A percentile compares a stretch with the other conserved stretches of the same genome.
Conservation (phyloP, 2,329 filamentous ascomycete genomes). For the Penicillium sp. region DNA sequence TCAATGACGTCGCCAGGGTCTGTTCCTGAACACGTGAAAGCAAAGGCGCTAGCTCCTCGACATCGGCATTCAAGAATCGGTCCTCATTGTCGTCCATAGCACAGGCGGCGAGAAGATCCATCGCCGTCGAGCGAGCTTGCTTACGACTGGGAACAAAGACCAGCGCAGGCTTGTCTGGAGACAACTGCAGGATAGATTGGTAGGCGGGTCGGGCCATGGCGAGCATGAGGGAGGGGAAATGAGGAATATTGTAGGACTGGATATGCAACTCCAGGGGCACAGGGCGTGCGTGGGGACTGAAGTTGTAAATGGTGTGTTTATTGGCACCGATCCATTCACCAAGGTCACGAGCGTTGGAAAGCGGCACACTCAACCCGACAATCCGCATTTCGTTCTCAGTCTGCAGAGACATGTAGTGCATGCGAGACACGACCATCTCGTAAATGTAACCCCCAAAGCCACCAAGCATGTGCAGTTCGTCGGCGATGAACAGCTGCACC, state of each 20-base stretch:
- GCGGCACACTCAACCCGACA: conserved; percentile 80
- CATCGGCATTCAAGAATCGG: conserved; percentile 79
- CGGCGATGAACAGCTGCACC: conserved; percentile 85
- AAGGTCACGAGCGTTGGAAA: conserved; percentile 87
- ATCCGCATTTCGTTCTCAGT: conserved; percentile 80
- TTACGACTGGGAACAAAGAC: conserved; percentile 91
- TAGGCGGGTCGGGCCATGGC: conserved; percentile 97
- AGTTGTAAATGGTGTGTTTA: conserved; percentile 98
- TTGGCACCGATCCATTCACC: conserved; percentile 97
- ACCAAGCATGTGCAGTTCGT: conserved; percentile 90
- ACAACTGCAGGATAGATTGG: conserved; percentile 78
- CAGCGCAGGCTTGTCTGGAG: conserved; percentile 80
- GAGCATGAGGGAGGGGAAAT: conserved; percentile 96
- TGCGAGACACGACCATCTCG: conserved; percentile 93
- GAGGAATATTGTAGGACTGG: conserved; percentile 90
- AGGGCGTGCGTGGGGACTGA: conserved; percentile 84
- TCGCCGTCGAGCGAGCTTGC: conserved; percentile 79
- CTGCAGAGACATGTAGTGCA: conserved; percentile 91
- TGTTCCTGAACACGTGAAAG: conserved; percentile 79
- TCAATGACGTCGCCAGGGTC: conserved; percentile 78
- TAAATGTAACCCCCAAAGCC: conserved; percentile 83
- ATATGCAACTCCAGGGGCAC: conserved; percentile 89
- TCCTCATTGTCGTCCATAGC: conserved; percentile 87
- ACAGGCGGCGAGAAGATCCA: conserved; percentile 82
- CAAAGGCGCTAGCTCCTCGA: conserved; percentile 74